Evolutionary conservation across 495 filamentous ascomycete genomes (phyloP).

Genomic region (Annulohypoxylon nitens): DNA sequence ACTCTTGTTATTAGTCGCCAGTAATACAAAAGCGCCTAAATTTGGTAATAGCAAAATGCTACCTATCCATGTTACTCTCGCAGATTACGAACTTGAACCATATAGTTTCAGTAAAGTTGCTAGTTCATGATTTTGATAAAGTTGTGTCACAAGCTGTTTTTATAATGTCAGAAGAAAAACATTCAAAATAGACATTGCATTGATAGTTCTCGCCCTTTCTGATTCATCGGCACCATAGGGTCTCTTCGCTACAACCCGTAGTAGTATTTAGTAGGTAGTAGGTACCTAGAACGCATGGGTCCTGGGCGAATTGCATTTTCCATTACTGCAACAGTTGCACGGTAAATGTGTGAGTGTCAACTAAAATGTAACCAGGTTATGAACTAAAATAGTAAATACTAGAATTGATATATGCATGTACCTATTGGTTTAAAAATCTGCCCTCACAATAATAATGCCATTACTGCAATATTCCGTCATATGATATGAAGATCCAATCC

Average conservation of each 20-base stretch:
- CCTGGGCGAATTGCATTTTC: no score
- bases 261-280: not conserved
- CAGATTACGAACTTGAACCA: not conserved
- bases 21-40: not conserved
- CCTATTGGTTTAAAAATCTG: constrained; percentile 9
- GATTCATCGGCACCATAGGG: not conserved
- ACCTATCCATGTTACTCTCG: not conserved
- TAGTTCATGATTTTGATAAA: not conserved
- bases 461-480: constrained; percentile 32
- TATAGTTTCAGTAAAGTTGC: not conserved
- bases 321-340: not conserved
- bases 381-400: constrained; percentile 32
- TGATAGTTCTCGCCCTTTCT: not conserved
- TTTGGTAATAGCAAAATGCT: not conserved
- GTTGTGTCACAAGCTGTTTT: not conserved
- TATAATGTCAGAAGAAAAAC: not conserved
- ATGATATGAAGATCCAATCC: constrained; percentile 9
- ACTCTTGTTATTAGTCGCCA: not conserved
- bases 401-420: constrained; percentile 17
- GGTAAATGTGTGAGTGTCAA: not conserved
- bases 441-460: constrained; percentile 21
- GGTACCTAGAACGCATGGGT: no score
- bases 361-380: constrained; percentile 16
- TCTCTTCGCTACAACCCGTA: not conserved
- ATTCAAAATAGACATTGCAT: not conserved